These are phyloP conservation scores for Sugiyamaella castrensis DNA, from an alignment of 1,139 yeast genomes.

Conservation along the genomic window DNA sequence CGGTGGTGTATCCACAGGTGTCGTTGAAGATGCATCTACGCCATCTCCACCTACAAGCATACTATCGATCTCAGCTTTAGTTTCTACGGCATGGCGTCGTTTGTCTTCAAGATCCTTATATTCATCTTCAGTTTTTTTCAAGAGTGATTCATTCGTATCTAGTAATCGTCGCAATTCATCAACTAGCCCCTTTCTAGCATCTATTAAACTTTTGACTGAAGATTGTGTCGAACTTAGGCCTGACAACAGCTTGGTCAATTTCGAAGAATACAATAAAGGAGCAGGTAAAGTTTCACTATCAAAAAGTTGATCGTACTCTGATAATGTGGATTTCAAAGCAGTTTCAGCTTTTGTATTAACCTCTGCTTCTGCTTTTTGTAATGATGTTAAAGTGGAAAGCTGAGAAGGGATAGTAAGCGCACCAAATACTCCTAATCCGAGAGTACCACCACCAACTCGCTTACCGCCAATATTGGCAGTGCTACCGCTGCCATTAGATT, in stretches of 20 bases:
- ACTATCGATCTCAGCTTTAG: conserved; percentile 47
- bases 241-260: conserved; percentile 33
- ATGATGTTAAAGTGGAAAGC: conserved; percentile 45
- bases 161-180: conserved; percentile 46
- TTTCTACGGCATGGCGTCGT: conserved; percentile 39
- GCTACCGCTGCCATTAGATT: not conserved
- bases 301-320: conserved; percentile 27
- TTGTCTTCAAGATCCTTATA: conserved; percentile 45
- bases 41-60: conserved; percentile 36
- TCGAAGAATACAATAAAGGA: conserved; percentile 49
- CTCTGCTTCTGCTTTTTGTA: conserved; percentile 34
- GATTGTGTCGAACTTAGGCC: conserved; percentile 16
- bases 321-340: conserved; percentile 17
- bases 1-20: conserved; percentile 21
- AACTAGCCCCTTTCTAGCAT: conserved; percentile 43
- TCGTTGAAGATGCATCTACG: conserved; percentile 29
- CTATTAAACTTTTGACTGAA: conserved; percentile 40
- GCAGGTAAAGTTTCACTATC: conserved; percentile 51
- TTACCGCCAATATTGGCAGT: not conserved
- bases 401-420: conserved; percentile 39
- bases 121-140: conserved; percentile 47
- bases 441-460: not conserved
- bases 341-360: conserved; percentile 17
- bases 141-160: conserved; percentile 43
- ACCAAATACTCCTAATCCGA: conserved; percentile 29